Base-by-base conservation (phyloP, 2,329 filamentous ascomycete genomes). In the Fusarium sp. region DNA sequence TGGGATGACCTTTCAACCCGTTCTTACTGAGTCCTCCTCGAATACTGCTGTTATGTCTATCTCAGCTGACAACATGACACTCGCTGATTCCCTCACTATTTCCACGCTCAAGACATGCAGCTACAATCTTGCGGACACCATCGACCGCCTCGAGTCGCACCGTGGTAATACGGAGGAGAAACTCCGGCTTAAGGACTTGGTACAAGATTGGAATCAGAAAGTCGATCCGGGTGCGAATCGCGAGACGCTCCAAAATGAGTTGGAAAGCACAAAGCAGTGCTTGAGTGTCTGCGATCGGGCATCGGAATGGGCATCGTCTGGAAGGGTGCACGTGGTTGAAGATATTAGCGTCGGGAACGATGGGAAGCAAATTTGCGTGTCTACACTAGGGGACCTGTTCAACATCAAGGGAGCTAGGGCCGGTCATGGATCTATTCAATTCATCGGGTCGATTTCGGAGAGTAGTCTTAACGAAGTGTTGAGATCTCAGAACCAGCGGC, bases 301-400 rank as follows among this genome's bases (percentile, higher is more conserved):
- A 29, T 58, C 63, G n/a, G 39, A 66, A 35, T 58, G 60, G 60
- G 63, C 63, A 51, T 73, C n/a, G 2, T 66, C 57, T 12, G 64
- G 46, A 7, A 59, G 48, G 41, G 67, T 76, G 1, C 74, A 76
- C 51, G 58, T 76, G 12, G 56, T 76, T 23, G 72, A 74, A 37
- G 60, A 74, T 21, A 64, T 76, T 8, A 60, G 29, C 10, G 41
- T 72, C 23, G 66, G 66, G 5, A 58, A 74, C 19, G 41, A 73
- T 35, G 60, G 66, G 9, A 61, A 62, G 16, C 69, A 74, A 12
- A 29, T 76, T 19, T 66, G 72, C 58, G 63, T 73, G 6, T 74
- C 72, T 18, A 73, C 70, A 2, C 31, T 70, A 6, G 73, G 70
- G 10, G 74, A 76, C 42, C 54, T 76, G 9, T 67, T 74, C 10